These are phyloP conservation scores for Fusarium miscanthi DNA, from an alignment of 2,329 filamentous ascomycete genomes.

Conservation along the genomic window DNA sequence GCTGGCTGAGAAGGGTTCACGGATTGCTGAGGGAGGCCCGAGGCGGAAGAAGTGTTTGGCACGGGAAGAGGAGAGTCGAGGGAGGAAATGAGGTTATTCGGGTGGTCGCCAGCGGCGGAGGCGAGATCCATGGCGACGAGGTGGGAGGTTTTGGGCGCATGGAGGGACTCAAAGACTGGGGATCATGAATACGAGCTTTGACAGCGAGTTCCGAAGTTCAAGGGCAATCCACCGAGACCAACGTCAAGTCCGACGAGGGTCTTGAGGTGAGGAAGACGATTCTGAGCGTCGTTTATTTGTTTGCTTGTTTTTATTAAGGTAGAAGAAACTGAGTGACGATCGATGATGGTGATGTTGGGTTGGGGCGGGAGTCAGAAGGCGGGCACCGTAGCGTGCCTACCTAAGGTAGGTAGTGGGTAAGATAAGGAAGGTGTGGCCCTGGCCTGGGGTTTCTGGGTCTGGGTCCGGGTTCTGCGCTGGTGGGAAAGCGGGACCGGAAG, in stretches of 20 bases:
- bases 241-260: slow-evolving; percentile 28
- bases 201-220: slow-evolving; percentile 18
- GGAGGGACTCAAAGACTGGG: slow-evolving; percentile 35
- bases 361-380: slow-evolving; percentile 26
- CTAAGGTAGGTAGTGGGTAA: slow-evolving; percentile 13
- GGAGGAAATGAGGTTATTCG: slow-evolving; percentile 43
- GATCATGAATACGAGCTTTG: slow-evolving; percentile 28
- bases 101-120: slow-evolving; percentile 42
- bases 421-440: slow-evolving; percentile 24
- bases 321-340: slow-evolving; percentile 18
- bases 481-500: slow-evolving; percentile 44
- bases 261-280: slow-evolving; percentile 16
- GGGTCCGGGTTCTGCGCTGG: slow-evolving; percentile 13
- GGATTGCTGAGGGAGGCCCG: slow-evolving; percentile 27
- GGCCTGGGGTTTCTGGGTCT: slow-evolving; percentile 1
- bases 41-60: slow-evolving; percentile 10
- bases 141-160: slow-evolving; percentile 41
- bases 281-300: neutral
- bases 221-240: slow-evolving; percentile 36
- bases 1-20: slow-evolving; percentile 34
- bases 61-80: slow-evolving; percentile 42
- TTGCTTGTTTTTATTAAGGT: slow-evolving; percentile 15
- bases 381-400: neutral
- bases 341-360: slow-evolving; percentile 26
- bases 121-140: slow-evolving; percentile 46